phyloP scores from a whole-genome alignment of 2,329 filamentous ascomycete species.

The Ustulina deusta region DNA sequence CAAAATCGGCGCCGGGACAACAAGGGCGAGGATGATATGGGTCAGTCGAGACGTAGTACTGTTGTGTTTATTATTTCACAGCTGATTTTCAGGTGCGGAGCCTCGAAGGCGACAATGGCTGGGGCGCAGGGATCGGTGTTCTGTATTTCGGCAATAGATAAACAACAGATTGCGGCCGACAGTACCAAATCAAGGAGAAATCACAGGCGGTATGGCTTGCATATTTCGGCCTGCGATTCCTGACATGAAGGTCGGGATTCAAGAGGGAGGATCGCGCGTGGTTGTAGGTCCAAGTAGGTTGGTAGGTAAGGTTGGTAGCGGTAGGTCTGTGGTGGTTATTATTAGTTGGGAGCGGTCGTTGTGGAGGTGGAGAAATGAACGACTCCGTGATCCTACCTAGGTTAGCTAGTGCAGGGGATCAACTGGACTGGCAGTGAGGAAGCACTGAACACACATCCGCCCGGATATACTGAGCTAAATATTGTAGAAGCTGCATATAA shows the following conservation, averaged over 20 bases:
- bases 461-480: not conserved
- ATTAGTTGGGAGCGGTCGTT: constrained; percentile 44
- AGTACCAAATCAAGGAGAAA: constrained; percentile 23
- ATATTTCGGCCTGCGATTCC: constrained; percentile 32
- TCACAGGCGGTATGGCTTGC: constrained; percentile 28
- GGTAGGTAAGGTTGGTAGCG: constrained; percentile 21
- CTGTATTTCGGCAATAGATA: constrained; percentile 26
- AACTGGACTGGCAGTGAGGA: constrained; percentile 17
- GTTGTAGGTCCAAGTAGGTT: constrained; percentile 16
- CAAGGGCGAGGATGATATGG: constrained; percentile 31
- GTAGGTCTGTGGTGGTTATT: constrained; percentile 3
- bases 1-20: constrained; percentile 21
- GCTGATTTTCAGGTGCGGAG: constrained; percentile 47
- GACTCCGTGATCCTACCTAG: constrained; percentile 37
- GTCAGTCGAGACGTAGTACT: constrained; percentile 29
- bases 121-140: constrained; percentile 36
- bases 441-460: constrained; percentile 2
- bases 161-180: constrained; percentile 19
- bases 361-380: constrained; percentile 48
- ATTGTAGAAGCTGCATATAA: not conserved
- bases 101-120: constrained; percentile 40
- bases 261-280: constrained; percentile 13
- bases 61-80: constrained; percentile 44
- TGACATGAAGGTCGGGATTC: constrained; percentile 34
- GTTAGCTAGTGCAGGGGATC: constrained; percentile 29